Percentiles rank a stretch among this genome's conserved stretches.
Evolutionary conservation across 2,329 filamentous ascomycete species (phyloP).

Genomic region (Apiospora pterosperma): DNA sequence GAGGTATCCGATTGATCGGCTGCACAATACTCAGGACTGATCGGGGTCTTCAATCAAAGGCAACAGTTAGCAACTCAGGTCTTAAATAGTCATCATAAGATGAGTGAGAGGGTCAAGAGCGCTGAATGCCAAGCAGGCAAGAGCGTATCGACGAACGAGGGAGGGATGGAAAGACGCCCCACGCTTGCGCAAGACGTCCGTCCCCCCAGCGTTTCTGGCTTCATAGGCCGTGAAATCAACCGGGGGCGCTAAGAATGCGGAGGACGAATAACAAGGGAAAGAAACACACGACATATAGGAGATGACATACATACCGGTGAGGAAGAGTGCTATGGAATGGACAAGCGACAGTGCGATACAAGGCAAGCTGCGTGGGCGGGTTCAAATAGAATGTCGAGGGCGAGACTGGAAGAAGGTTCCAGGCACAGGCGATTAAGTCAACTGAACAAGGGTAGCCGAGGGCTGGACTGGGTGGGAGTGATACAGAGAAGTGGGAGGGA

Average conservation of each 20-base stretch:
- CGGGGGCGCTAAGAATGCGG: neutral
- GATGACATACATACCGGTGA: neutral
- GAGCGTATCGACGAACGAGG: neutral
- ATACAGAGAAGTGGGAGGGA: neutral
- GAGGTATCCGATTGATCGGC: neutral
- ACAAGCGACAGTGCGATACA: neutral
- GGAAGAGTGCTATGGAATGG: neutral
- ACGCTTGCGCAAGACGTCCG: slow-evolving; percentile 4
- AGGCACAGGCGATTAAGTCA: slow-evolving; percentile 6
- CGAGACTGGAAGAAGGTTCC: slow-evolving; percentile 7
- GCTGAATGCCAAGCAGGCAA: neutral
- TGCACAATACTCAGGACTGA: neutral
- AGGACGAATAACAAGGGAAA: neutral
- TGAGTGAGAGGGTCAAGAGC: neutral
- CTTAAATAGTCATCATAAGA: neutral
- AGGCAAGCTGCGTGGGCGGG: neutral
- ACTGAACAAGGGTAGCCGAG: neutral
- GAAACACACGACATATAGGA: no score
- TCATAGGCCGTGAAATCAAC: neutral
- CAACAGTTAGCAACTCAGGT: neutral
- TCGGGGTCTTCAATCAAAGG: neutral
- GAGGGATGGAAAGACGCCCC: neutral
- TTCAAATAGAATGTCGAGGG: neutral
- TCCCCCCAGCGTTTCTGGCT: slow-evolving; percentile 2
- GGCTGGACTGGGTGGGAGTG: neutral